Base-by-base conservation (phyloP, 176 grass and related monocot genomes). In the Tillandsia fasciculata region DNA sequence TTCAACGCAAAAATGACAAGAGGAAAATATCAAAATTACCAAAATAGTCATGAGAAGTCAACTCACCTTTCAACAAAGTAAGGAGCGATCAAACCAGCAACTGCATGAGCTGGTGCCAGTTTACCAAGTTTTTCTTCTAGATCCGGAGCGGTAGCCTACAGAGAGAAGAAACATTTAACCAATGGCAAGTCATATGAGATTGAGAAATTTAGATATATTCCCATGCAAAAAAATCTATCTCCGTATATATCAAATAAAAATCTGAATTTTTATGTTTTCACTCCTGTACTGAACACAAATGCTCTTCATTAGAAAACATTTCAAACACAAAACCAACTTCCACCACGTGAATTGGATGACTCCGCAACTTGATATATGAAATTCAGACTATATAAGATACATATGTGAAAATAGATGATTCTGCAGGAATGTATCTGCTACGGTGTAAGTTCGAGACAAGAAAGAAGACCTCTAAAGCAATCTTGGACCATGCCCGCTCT, bases 11-110 rank as follows among this genome's bases (percentile, higher is more conserved):
- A 59, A 59, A 9, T 18, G 53, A 57, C 3, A 56, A 56, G 22
- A 17, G 17, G n/a, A 6, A 1, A 2, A 61, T 22, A 18, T 61
- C 15, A 61, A 18, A 15, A 23, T 2, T 15, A 18, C 9, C 22
- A 61, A 61, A 18, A 61, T 61, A n/a, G 56, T 61, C 17, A 17
- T n/a, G 56, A 61, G 56, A 61, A 59, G 10, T 61, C 7, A 61
- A n/a, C 18, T 57, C 65, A 85, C 91, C 89, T 97, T 68, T 92
- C 74, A 80, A 90, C 82, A 90, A 97, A 97, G 77, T 92, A 97
- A 66, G 83, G 70, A 81, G 93, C 68, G 52, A 97, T 85, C 74
- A 14, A 28, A 26, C 86, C 93, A 49, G 89, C 89, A 68, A 83
- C 48, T 75, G 88, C 82, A 87, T 92, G 79, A 49, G 93, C 84